phyloP scores from a whole-genome alignment of 306 rosid genomes.

The Prunus dulcis region DNA sequence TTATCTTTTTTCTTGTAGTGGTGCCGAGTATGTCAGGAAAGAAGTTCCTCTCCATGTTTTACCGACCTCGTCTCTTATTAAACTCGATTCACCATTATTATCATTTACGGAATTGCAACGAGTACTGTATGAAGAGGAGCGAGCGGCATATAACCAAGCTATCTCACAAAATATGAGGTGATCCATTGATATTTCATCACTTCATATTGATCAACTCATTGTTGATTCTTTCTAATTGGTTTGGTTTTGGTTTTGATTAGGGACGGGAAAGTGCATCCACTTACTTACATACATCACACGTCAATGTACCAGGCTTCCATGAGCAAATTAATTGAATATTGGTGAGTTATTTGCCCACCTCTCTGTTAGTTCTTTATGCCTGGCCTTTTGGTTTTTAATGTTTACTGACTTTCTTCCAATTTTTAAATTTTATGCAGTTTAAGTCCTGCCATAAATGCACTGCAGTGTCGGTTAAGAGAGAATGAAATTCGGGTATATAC shows the following conservation, averaged over 20 bases:
- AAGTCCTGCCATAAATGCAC: slow-evolving; percentile 87
- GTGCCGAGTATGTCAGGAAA: slow-evolving; percentile 80
- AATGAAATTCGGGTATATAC: slow-evolving; percentile 81
- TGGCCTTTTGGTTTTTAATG: background rate
- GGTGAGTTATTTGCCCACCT: slow-evolving; percentile 49
- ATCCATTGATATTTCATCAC: slow-evolving; percentile 20
- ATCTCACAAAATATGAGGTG: slow-evolving; percentile 78
- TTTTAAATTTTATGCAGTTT: slow-evolving; percentile 49
- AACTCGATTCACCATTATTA: slow-evolving; percentile 65
- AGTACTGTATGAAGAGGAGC: slow-evolving; percentile 89
- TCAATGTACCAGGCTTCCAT: slow-evolving; percentile 97
- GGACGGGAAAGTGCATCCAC: slow-evolving; percentile 91
- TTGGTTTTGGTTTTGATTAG: slow-evolving; percentile 38
- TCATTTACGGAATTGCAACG: slow-evolving; percentile 84
- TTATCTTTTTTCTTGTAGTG: slow-evolving; percentile 52
- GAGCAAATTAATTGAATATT: slow-evolving; percentile 95
- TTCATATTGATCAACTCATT: background rate
- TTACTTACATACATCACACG: slow-evolving; percentile 84
- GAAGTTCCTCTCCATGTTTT: slow-evolving; percentile 88
- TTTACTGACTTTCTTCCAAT: slow-evolving; percentile 24
- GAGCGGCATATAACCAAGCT: slow-evolving; percentile 86
- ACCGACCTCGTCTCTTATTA: slow-evolving; percentile 62
- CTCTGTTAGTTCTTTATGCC: slow-evolving; percentile 11
- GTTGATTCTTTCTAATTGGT: slow-evolving; percentile 23
- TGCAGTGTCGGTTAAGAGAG: slow-evolving; percentile 85